Percentiles rank a stretch among this genome's conserved stretches.
Conservation (phyloP, 768 basidiomycete genomes). For the Collybia nuda region DNA sequence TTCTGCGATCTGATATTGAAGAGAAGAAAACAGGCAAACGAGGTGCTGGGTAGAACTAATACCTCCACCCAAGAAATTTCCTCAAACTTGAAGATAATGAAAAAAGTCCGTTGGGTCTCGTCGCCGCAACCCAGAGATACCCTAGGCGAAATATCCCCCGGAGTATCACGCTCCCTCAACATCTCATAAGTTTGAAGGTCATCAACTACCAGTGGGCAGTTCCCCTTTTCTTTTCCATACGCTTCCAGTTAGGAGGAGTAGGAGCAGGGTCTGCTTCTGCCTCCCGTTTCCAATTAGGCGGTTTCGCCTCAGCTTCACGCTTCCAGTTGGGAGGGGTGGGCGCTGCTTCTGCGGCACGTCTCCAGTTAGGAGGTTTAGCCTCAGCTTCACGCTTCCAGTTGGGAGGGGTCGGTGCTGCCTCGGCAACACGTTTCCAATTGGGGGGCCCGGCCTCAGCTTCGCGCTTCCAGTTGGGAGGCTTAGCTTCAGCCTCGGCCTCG, state of each 20-base stretch:
- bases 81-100: too few relatives aligned
- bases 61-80: too few relatives aligned
- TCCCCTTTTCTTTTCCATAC: neutral
- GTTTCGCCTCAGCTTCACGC: conserved; percentile 13
- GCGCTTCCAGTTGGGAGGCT: neutral
- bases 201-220: neutral
- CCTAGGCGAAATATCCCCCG: too few relatives aligned
- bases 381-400: conserved; percentile 19
- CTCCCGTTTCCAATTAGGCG: conserved; percentile 15
- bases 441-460: conserved; percentile 4
- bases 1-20: too few relatives aligned
- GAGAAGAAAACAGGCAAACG: too few relatives aligned
- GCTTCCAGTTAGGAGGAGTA: neutral
- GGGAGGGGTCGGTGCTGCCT: conserved; percentile 7
- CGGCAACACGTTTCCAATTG: conserved; percentile 5
- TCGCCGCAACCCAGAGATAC: too few relatives aligned
- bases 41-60: too few relatives aligned
- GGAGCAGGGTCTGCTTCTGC: neutral
- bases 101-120: too few relatives aligned
- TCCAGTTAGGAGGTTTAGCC: conserved; percentile 1
- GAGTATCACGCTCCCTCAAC: neutral
- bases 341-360: conserved; percentile 5
- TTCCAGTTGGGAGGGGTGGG: too few relatives aligned
- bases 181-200: too few relatives aligned
- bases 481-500: conserved; percentile 9